phyloP scores from a whole-genome alignment of 2,329 filamentous ascomycete genomes.

The Calonectria pseudoreteaudii region DNA sequence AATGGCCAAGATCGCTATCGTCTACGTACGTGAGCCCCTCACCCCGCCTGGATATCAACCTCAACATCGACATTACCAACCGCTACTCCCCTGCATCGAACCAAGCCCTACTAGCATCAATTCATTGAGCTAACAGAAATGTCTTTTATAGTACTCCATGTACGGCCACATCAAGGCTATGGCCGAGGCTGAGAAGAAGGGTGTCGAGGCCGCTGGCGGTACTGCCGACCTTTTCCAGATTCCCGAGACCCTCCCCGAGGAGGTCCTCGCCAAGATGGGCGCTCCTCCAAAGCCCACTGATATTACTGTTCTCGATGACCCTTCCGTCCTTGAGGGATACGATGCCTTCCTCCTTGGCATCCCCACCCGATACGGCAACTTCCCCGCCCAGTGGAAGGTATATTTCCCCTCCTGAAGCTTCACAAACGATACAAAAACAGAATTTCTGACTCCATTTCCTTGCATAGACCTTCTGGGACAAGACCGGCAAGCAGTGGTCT shows the following conservation, averaged over 20 bases:
- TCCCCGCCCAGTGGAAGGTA: slow-evolving; percentile 93
- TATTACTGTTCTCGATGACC: slow-evolving; percentile 72
- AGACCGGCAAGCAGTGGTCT: slow-evolving; percentile 87
- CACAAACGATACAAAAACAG: neutral
- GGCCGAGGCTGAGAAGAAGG: slow-evolving; percentile 90
- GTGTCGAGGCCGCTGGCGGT: slow-evolving; percentile 89
- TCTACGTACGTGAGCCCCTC: slow-evolving; percentile 74
- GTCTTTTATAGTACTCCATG: slow-evolving; percentile 79
- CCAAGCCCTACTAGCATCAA: neutral
- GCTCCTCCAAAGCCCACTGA: slow-evolving; percentile 80
- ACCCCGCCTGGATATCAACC: slow-evolving; percentile 15
- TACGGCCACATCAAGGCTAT: slow-evolving; percentile 90
- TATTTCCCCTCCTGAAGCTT: slow-evolving; percentile 5
- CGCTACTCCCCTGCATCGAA: neutral
- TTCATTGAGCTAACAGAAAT: neutral
- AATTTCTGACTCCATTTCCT: neutral
- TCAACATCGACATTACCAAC: slow-evolving; percentile 11
- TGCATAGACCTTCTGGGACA: slow-evolving; percentile 81
- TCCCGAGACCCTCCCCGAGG: slow-evolving; percentile 85
- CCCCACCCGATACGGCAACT: slow-evolving; percentile 96
- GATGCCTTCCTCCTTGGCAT: slow-evolving; percentile 94
- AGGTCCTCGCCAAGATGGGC: slow-evolving; percentile 91
- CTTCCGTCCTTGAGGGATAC: slow-evolving; percentile 75
- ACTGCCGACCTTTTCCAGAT: slow-evolving; percentile 87
- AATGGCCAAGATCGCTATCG: slow-evolving; percentile 94